Percentiles rank a stretch among this genome's conserved stretches.
Conservation (phyloP, 2,329 filamentous ascomycete genomes). For the Colletotrichum lupini region DNA sequence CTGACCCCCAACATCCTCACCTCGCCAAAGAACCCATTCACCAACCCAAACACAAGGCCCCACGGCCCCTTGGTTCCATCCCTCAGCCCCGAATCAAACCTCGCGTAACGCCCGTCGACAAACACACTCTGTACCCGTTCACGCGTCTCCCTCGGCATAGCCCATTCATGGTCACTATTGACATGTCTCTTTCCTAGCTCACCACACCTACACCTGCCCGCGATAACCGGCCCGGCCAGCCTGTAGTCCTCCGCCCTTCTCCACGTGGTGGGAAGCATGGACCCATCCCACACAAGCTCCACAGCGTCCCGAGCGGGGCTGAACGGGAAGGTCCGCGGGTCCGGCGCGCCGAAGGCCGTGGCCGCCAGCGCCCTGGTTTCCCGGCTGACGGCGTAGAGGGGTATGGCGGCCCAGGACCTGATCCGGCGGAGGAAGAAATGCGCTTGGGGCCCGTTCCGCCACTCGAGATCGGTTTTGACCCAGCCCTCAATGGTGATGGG, state of each 20-base stretch:
- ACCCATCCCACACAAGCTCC: neutral
- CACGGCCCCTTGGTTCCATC: neutral
- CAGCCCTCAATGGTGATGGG: neutral
- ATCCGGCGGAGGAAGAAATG: neutral
- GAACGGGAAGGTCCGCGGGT: neutral
- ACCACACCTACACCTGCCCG: neutral
- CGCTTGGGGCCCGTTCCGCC: neutral
- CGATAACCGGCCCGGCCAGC: neutral
- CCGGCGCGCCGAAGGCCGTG: neutral
- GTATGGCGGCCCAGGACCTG: neutral
- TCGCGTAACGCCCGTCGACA: neutral
- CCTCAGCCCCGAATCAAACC: neutral
- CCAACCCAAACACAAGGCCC: neutral
- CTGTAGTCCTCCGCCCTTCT: neutral
- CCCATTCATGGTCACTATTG: neutral
- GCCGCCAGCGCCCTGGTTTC: neutral
- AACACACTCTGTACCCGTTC: neutral
- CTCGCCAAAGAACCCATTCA: neutral
- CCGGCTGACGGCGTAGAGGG: slow-evolving; percentile 5
- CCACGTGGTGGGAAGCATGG: neutral
- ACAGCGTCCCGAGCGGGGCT: slow-evolving; percentile 5
- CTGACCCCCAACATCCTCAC: neutral
- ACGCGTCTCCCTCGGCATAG: neutral
- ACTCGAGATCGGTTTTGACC: neutral
- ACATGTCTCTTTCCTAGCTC: too few relatives aligned